Conservation (phyloP, 2,329 filamentous ascomycete species). For the Acrocalymma vagum region DNA sequence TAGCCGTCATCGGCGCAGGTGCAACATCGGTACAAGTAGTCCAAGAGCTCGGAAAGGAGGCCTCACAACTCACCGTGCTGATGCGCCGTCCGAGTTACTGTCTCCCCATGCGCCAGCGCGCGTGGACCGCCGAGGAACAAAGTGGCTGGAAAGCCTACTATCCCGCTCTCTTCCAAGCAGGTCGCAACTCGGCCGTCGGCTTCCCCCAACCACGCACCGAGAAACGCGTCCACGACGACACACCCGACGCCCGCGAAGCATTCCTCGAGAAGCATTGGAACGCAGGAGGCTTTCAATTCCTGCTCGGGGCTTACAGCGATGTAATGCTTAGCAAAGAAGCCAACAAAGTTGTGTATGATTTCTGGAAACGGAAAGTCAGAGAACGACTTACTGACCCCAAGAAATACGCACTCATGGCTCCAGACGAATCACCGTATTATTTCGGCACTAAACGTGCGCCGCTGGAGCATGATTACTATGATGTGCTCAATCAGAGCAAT, state of each 20-base stretch:
- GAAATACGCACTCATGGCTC: constrained; percentile 52
- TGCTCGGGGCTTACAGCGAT: constrained; percentile 42
- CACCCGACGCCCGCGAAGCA: constrained; percentile 24
- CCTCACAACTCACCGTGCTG: constrained; percentile 24
- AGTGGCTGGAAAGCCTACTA: constrained; percentile 34
- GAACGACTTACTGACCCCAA: constrained; percentile 46
- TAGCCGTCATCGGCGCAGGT: constrained; percentile 36
- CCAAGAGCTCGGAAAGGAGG: constrained; percentile 32
- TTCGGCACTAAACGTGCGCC: constrained; percentile 53
- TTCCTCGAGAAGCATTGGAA: constrained; percentile 35
- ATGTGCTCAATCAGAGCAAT: constrained; percentile 52
- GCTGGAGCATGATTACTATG: constrained; percentile 50
- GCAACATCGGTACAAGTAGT: constrained; percentile 39
- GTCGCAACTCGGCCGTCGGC: constrained; percentile 18
- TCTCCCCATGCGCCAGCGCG: constrained; percentile 33
- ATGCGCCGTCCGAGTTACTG: constrained; percentile 33
- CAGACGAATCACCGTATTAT: constrained; percentile 49
- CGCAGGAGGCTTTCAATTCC: constrained; percentile 50
- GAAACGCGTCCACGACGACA: constrained; percentile 19
- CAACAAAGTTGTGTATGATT: constrained; percentile 52
- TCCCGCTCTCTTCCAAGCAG: constrained; percentile 22
- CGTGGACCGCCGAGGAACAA: constrained; percentile 28
- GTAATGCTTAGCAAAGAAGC: constrained; percentile 44
- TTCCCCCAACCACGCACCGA: constrained; percentile 22
- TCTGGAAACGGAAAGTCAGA: constrained; percentile 57